Evolutionary conservation across 208 protist genomes (phyloP), one percentile per base, ranked within the genome.

Genomic region (Trypanosoma boissoni): DNA sequence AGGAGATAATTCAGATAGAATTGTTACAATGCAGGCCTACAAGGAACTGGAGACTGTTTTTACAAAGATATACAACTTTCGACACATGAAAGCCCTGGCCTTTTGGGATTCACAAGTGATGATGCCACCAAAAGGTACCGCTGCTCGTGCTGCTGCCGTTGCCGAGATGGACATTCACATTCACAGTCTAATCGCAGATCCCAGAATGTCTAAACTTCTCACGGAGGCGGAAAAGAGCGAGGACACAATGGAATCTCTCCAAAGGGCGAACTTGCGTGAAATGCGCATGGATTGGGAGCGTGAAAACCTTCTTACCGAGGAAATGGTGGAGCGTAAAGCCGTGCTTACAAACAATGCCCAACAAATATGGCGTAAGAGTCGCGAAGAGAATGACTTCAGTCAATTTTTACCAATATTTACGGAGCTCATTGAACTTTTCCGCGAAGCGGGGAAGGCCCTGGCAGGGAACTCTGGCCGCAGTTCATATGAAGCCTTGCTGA

Each of bases 21-120:
- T n/a, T 41, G 14, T 42, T 7, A 31, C 9, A 56, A 53, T 54
- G 57, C 24, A 52, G 14, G 57, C 42, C 1, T 53, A 62, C 44
- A 62, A 53, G 20, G 29, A 37, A 28, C 44, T 62, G 10, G 56
- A 53, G 24, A 23, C 6, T 26, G 27, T 43, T 44, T 4, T 54
- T 36, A 68, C 49, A 16, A 60, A 64, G 59, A 23, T 88, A 43
- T 74, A 79, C 55, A 62, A 63, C 31, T 59, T 86, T n/a, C 32
- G 75, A 27, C 73, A 83, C 68, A 55, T 86, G 26, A 42, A 69
- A 2, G 37, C 61, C 3, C 58, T 90, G 4, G 70, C 58, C 1
- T 18, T 58, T 14, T 93, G 86, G 86, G 86, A 91, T 46, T 65
- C 76, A 68, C 54, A 83, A 31, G 78, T 80, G 10, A 72, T 80